Conservation (phyloP, 305 asterid genomes). For the Solanum hybrid region DNA sequence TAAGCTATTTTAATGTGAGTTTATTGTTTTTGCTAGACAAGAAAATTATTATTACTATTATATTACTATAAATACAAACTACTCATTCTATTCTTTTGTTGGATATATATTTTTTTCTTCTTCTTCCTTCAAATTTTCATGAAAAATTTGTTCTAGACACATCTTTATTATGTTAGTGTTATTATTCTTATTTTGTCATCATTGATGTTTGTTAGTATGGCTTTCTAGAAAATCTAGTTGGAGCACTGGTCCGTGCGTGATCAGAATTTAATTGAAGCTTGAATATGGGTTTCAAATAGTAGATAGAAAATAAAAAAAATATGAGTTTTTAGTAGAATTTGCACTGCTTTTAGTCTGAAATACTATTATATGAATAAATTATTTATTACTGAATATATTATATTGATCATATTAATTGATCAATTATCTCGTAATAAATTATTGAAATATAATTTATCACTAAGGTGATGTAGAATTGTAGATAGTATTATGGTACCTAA, state of each 20-base stretch:
- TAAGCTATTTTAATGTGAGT: neutral
- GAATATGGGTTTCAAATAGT: fast-evolving
- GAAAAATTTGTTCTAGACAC: neutral
- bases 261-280: too few relatives aligned
- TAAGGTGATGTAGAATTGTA: neutral
- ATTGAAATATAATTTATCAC: neutral
- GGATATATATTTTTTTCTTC: neutral
- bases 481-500: too few relatives aligned
- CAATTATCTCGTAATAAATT: neutral
- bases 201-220: neutral
- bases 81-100: neutral
- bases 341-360: neutral
- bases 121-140: neutral
- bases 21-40: neutral
- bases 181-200: neutral
- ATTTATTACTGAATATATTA: too few relatives aligned
- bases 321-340: neutral
- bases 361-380: too few relatives aligned
- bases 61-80: neutral
- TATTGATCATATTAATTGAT: neutral
- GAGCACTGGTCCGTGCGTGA: neutral
- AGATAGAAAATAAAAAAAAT: too few relatives aligned
- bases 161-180: neutral
- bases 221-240: neutral
- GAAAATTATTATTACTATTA: neutral